A percentile compares a stretch with the other conserved stretches of the same genome.
Conservation (phyloP, 2,329 filamentous ascomycete genomes). For the Ophiostoma piceae region DNA sequence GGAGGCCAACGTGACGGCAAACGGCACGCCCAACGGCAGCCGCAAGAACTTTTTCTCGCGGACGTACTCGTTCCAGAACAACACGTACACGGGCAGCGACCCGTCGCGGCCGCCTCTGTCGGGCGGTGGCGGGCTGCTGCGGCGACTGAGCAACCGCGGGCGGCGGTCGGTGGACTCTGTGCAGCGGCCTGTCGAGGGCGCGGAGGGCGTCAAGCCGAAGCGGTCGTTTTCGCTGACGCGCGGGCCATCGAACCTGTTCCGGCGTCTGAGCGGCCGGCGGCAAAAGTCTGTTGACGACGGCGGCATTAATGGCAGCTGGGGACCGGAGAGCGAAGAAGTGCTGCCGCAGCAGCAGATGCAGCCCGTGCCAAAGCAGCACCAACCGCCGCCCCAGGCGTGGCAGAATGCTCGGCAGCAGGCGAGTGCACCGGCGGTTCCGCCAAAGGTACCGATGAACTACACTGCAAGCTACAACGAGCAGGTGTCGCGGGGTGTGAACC, state of each 20-base stretch:
- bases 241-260: slow-evolving; percentile 36
- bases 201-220: neutral
- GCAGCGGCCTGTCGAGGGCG: slow-evolving; percentile 28
- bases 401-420: slow-evolving; percentile 12
- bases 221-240: slow-evolving; percentile 50
- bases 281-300: slow-evolving; percentile 43
- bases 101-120: slow-evolving; percentile 47
- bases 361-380: neutral
- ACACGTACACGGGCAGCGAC: slow-evolving; percentile 35
- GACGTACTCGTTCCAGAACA: slow-evolving; percentile 33
- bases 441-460: slow-evolving; percentile 13
- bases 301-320: slow-evolving; percentile 53
- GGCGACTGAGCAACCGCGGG: slow-evolving; percentile 36
- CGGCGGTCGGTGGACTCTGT: slow-evolving; percentile 38
- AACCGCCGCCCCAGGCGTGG: neutral
- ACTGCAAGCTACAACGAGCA: neutral
- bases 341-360: slow-evolving; percentile 11
- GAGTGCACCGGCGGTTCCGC: slow-evolving; percentile 12
- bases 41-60: slow-evolving; percentile 42
- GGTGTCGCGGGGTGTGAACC: neutral
- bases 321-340: slow-evolving; percentile 40
- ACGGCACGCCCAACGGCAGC: slow-evolving; percentile 36
- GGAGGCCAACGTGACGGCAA: slow-evolving; percentile 29
- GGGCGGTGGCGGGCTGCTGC: slow-evolving; percentile 38
- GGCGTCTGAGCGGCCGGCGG: slow-evolving; percentile 39